Evolutionary conservation across 495 filamentous ascomycete species (phyloP).

Genomic region (Penicillium robsamsonii): DNA sequence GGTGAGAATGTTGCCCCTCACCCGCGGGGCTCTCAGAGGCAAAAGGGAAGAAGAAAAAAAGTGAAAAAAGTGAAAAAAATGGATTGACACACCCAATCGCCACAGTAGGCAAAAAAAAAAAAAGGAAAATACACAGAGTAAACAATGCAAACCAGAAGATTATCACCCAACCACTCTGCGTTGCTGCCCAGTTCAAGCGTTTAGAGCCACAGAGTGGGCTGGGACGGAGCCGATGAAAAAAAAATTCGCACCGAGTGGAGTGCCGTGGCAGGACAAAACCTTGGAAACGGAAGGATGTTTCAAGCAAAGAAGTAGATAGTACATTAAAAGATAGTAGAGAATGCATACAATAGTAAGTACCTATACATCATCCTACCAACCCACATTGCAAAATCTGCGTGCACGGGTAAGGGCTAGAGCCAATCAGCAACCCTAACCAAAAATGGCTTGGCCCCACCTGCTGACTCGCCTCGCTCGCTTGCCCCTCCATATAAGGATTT

Average conservation of each 20-base stretch:
- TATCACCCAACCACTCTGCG: slow-evolving; percentile 35
- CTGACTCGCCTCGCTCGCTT: slow-evolving; percentile 48
- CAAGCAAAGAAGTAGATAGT: neutral
- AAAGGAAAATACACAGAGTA: slow-evolving; percentile 16
- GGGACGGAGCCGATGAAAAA: slow-evolving; percentile 19
- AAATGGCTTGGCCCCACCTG: slow-evolving; percentile 45
- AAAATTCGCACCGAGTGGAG: slow-evolving; percentile 33
- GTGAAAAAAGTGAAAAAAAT: slow-evolving; percentile 21
- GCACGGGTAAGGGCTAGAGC: slow-evolving; percentile 24
- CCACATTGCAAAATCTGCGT: slow-evolving; percentile 42
- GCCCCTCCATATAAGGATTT: slow-evolving; percentile 55
- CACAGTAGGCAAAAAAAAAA: slow-evolving; percentile 4
- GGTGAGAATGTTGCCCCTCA: slow-evolving; percentile 24
- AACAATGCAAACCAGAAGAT: slow-evolving; percentile 22
- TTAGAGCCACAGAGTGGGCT: slow-evolving; percentile 23
- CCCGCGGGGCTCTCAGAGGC: slow-evolving; percentile 12
- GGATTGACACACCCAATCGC: slow-evolving; percentile 14
- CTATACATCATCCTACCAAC: slow-evolving; percentile 11
- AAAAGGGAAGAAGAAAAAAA: slow-evolving; percentile 1
- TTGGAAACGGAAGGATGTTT: slow-evolving; percentile 25
- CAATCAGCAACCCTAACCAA: slow-evolving; percentile 28
- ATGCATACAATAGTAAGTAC: neutral
- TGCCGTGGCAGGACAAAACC: slow-evolving; percentile 22
- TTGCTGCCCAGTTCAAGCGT: slow-evolving; percentile 42
- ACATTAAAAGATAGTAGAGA: neutral